These are phyloP conservation scores for Aspergillus hancockii DNA, from an alignment of 495 filamentous ascomycete species.

Conservation along the genomic window DNA sequence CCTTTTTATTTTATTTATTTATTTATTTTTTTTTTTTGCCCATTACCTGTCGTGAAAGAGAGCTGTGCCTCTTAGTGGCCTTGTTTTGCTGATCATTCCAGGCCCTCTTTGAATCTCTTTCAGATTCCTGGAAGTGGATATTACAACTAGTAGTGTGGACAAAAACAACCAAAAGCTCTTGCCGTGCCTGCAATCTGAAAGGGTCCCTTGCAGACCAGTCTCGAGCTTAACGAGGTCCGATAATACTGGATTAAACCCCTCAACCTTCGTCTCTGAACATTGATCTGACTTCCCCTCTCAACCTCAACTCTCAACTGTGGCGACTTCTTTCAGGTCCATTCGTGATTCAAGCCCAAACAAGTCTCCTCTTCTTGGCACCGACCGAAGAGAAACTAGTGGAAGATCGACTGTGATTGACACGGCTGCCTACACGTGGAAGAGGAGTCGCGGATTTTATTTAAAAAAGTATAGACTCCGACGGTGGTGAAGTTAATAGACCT, in stretches of 20 bases:
- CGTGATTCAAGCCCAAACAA: neutral
- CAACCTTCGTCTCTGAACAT: neutral
- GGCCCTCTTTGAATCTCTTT: neutral
- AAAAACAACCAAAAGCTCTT: neutral
- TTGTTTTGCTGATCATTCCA: neutral
- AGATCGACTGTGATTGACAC: constrained; percentile 10
- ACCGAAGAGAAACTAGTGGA: constrained; percentile 1
- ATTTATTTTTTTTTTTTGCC: neutral
- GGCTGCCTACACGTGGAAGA: constrained; percentile 5
- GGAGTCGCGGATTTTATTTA: neutral
- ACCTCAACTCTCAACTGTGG: neutral
- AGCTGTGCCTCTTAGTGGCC: neutral
- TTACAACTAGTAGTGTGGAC: neutral
- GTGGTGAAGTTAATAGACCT: neutral
- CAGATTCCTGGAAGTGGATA: neutral
- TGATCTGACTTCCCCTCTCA: neutral
- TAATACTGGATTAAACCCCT: neutral
- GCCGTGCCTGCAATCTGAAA: neutral
- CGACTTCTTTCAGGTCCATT: neutral
- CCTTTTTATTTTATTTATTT: neutral
- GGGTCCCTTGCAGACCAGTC: neutral
- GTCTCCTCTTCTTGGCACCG: constrained; percentile 9
- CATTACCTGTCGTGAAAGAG: neutral
- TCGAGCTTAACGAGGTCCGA: neutral
- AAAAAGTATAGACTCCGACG: neutral